Base-by-base conservation (phyloP, 176 grass and related monocot genomes). In the Echinochloa phyllopogon region DNA sequence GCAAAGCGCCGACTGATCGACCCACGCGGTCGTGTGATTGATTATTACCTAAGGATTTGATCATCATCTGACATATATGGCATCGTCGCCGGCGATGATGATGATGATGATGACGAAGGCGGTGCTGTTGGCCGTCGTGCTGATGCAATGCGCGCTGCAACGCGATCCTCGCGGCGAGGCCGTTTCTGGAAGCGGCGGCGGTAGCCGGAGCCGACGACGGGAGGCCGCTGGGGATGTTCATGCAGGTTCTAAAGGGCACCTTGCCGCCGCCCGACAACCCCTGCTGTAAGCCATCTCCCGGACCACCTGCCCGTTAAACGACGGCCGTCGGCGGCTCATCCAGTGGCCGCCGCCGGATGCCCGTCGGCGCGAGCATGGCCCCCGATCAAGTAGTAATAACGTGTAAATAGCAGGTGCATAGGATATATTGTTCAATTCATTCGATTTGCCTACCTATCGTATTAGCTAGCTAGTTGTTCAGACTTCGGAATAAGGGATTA, bases 81-180 rank as follows among this genome's bases (percentile, higher is more conserved):
- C 21, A 33, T 33, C 29, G 13, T 15, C 37, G 6, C 0, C 69
- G 69, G 2, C 10, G 69, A 13, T 6, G 68, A 5, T 11, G 41
- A 24, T 24, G 69, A 13, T 6, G 68, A 5, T 11, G 41, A 24
- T 24, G 69, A 6, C 12, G 55, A 60, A 42, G 57, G 55, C 23
- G 15, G 50, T 45, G 56, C n/a, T 77, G 10, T 0, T 77, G n/a
- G 75, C 40, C 4, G n/a, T 77, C 14, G 14, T 70, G 65, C 6
- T 50, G 79, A 45, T 71, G 15, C 79, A 71, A 9, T 71, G 39
- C n/a, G n/a, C n/a, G n/a, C 66, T 59, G 50, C 65, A 45, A 44
- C 49, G 38, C 2, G 51, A 44, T 82, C 66, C 23, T 59, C 16
- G 79, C 79, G 23, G 79, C 79, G 51, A 71, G 79, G 52, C 66